Base-by-base conservation (phyloP, 352 stramenopile genomes). In the Phytophthora hibernalis region DNA sequence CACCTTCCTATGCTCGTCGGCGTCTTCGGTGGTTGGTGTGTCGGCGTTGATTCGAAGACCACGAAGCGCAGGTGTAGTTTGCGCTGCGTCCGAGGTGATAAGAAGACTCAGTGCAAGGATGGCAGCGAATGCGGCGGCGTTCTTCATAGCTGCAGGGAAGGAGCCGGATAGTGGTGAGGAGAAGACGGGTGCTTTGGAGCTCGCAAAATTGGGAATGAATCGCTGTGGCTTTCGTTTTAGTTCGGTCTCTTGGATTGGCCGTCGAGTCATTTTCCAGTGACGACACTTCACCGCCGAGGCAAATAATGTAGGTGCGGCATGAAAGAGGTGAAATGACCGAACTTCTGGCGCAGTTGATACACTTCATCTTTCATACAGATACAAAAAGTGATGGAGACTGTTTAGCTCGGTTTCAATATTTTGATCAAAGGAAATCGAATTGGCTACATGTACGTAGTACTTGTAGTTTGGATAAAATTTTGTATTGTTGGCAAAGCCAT, bases 141-240 rank as follows among this genome's bases (percentile, higher is more conserved):
- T 47, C 47, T 74, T 74, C 66, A 74, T 70, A 18, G 26, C 16
- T 28, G n/a, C n/a, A n/a, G n/a, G n/a, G n/a, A n/a, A n/a, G n/a
- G n/a, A n/a, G 24, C 3, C 5, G 24, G 24, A n/a, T n/a, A n/a
- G n/a, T n/a, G 24, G 2, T 28, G 16, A n/a, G 12, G 10, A 31
- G 28, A 31, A 31, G 28, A 38, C n/a, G 15, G 12, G 13, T 58
- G 51, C 51, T 48, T 37, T 47, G 35, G 22, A 21, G 35, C 35
- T 48, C 15, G 51, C 7, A 26, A 49, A 48, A 35, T 48, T 28
- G 24, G 24, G 24, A 28, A 28, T 28, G 24, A 28, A 28, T 28
- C 24, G n/a, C n/a, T 28, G 24, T 28, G 24, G 24, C 24, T 28
- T 28, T 28, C 5, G 24, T 28, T 28, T 28, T 28, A 2, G 24